These are phyloP conservation scores for Seiridium unicorne DNA, from an alignment of 2,329 filamentous ascomycete species.

Conservation along the genomic window DNA sequence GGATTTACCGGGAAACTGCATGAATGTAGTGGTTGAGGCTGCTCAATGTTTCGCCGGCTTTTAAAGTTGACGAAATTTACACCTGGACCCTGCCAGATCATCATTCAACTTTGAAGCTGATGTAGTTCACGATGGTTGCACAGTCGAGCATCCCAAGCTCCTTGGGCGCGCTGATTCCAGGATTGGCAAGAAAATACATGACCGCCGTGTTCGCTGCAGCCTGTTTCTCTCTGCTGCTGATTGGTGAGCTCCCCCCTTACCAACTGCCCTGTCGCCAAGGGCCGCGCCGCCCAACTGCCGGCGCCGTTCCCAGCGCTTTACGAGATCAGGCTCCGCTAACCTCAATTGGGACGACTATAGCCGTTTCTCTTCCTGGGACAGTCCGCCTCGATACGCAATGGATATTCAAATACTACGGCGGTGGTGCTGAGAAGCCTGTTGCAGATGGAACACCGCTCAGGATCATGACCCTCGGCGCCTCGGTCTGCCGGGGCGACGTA, in stretches of 20 bases:
- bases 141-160: background rate
- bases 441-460: slow-evolving; percentile 17
- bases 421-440: background rate
- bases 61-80: too few species aligned
- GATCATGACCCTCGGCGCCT: slow-evolving; percentile 25
- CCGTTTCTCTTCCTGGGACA: background rate
- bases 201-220: background rate
- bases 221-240: slow-evolving; percentile 2
- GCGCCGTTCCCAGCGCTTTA: too few species aligned
- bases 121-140: background rate
- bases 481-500: slow-evolving; percentile 19
- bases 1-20: too few species aligned
- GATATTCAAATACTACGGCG: background rate
- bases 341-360: background rate
- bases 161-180: background rate
- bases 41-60: too few species aligned
- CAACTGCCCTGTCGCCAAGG: too few species aligned
- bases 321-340: background rate
- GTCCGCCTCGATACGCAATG: slow-evolving; percentile 1
- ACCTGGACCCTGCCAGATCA: too few species aligned
- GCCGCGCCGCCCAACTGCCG: background rate
- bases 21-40: too few species aligned
- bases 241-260: slow-evolving; percentile 3
- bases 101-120: background rate
- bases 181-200: background rate